Percentiles rank a stretch among this genome's conserved stretches.
Evolutionary conservation across 345 rosid genomes (phyloP).

Genomic region (Eucalyptus decipiens): DNA sequence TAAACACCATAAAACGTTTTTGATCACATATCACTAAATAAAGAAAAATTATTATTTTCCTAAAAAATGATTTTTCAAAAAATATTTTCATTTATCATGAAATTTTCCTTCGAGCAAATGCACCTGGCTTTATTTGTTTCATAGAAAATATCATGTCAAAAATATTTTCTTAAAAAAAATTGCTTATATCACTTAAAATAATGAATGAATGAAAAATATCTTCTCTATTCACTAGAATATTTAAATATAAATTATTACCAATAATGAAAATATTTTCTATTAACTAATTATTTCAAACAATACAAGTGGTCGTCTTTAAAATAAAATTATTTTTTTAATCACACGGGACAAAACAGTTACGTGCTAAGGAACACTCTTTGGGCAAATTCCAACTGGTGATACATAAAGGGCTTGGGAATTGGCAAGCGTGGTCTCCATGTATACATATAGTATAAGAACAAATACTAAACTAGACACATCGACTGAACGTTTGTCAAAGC

Average conservation of each 20-base stretch:
- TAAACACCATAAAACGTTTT: too few species aligned
- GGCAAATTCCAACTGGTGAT: not conserved
- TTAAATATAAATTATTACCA: not conserved
- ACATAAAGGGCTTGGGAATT: not conserved
- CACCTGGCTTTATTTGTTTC: not conserved
- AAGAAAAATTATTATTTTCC: too few species aligned
- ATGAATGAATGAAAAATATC: too few species aligned
- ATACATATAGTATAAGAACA: not conserved
- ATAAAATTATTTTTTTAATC: not conserved
- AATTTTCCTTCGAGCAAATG: too few species aligned
- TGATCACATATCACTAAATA: too few species aligned
- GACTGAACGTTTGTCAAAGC: not conserved
- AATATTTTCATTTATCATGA: too few species aligned
- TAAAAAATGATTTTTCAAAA: too few species aligned
- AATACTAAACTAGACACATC: not conserved
- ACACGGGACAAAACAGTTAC: not conserved
- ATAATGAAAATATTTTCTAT: not conserved
- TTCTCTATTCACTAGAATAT: not conserved
- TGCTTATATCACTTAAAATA: accelerated
- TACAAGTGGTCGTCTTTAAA: not conserved
- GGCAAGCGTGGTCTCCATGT: not conserved
- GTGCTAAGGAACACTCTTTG: not conserved
- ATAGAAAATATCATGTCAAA: not conserved
- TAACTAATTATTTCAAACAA: not conserved
- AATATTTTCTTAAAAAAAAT: not conserved